Conservation (phyloP, 306 rosid genomes). For the Castanea mollissima region DNA sequence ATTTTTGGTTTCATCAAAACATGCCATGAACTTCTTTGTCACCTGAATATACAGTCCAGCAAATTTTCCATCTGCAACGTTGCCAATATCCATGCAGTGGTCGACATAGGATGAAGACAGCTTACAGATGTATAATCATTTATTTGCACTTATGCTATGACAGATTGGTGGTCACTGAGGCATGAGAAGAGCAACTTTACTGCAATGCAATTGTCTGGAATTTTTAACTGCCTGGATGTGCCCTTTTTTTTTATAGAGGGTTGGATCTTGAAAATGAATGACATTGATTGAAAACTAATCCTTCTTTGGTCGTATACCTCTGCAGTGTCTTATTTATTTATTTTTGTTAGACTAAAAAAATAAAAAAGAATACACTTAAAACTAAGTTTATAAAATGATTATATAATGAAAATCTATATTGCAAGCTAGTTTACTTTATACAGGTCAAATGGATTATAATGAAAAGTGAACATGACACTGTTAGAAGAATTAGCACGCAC, state of each 20-base stretch:
- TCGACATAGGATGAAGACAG: background rate
- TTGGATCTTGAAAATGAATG: background rate
- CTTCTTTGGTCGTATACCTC: background rate
- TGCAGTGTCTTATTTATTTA: background rate
- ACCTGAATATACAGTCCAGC: background rate
- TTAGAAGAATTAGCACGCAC: too few relatives aligned
- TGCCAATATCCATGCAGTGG: background rate
- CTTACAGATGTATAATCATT: background rate
- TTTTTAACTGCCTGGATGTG: background rate
- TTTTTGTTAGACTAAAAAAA: background rate
- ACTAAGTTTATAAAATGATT: background rate
- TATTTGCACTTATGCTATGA: background rate
- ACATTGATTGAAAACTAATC: background rate
- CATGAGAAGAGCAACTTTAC: background rate
- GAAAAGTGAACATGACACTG: too few relatives aligned
- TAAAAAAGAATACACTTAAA: background rate
- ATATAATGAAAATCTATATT: too few relatives aligned
- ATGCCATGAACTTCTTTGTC: background rate
- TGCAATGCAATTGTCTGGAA: background rate
- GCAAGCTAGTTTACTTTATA: too few relatives aligned
- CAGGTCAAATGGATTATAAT: too few relatives aligned
- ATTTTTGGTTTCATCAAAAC: conserved; percentile 12
- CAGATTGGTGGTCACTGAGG: background rate
- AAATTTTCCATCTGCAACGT: background rate
- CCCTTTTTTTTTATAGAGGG: background rate